phyloP scores from a whole-genome alignment of 2,329 filamentous ascomycete species.

The Chaetomium strumarium region DNA sequence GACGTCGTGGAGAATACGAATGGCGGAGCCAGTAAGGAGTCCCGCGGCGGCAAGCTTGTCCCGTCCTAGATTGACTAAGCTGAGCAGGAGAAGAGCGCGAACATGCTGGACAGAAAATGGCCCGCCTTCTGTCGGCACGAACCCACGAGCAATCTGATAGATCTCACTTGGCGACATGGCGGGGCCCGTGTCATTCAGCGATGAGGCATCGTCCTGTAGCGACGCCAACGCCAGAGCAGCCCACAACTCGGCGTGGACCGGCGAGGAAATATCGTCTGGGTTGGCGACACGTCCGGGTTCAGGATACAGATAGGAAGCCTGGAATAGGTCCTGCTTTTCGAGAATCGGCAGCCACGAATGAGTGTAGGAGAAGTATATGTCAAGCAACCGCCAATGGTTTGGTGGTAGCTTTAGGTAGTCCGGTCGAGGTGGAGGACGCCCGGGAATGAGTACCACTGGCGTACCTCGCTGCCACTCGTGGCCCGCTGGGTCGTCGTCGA shows the following conservation, averaged over 20 bases:
- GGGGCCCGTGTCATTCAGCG: conserved; percentile 14
- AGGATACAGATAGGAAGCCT: conserved; percentile 39
- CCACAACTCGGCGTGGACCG: conserved; percentile 55
- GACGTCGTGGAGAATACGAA: conserved; percentile 42
- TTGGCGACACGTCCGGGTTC: conserved; percentile 19
- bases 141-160: conserved; percentile 43
- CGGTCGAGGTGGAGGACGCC: background rate
- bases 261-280: conserved; percentile 27
- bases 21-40: conserved; percentile 59
- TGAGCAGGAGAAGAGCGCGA: conserved; percentile 53
- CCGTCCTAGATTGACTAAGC: conserved; percentile 57
- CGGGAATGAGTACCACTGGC: background rate
- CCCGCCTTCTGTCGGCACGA: conserved; percentile 46
- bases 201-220: conserved; percentile 40
- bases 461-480: background rate
- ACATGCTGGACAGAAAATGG: conserved; percentile 45
- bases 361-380: conserved; percentile 69
- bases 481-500: background rate
- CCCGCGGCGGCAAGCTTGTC: conserved; percentile 55
- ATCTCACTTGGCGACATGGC: conserved; percentile 35
- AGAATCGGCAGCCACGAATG: conserved; percentile 72
- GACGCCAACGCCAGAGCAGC: conserved; percentile 53
- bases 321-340: conserved; percentile 58
- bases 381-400: conserved; percentile 56
- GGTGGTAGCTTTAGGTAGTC: conserved; percentile 37